Evolutionary conservation across 768 basidiomycete species (phyloP), one percentile per base, ranked within the genome.

Genomic region (Auricularia sp.): DNA sequence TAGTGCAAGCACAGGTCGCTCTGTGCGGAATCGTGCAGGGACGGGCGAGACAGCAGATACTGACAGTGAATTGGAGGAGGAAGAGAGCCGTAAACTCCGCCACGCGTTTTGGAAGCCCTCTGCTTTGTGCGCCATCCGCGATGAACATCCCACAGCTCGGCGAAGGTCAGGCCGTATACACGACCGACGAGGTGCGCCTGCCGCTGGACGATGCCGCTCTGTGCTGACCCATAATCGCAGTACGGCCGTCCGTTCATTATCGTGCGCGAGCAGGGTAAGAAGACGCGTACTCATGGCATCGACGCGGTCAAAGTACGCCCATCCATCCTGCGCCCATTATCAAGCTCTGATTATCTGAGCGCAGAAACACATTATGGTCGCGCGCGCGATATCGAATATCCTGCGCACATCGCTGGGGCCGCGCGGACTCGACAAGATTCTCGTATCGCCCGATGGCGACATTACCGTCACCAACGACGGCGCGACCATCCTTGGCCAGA

Each of bases 391-490:
- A 58, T 86, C 93, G 33, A 95, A 95, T 77, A 97, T 99, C 72
- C 83, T 98, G 70, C 87, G 91, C 71, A 94, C 96, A 65, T 97
- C 93, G 3, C 81, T 99, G 34, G 97, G 97, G 33, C 97, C 97
- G 21, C 81, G 95, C 83, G 95, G 96, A 54, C 84, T 98, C 61
- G 92, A 94, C 80, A 94, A 94, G 83, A 93, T 94, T 71, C 83
- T 94, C 70, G 93, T 94, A 69, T 93, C 91, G 35, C 88, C 95
- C 23, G 97, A 98, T 79, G 97, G 97, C 61, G 97, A 99, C 71
- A 98, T 99, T 71, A 98, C 95, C 36, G 96, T 98, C 43, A 98
- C 97, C 14, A 99, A 99, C 77, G 97, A 99, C 76, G 97, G 97
- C 61, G 97, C 97, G 5, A 99, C 97, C 29, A 99, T 99, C 70